These are phyloP conservation scores for Camelina hispida DNA, from an alignment of 345 rosid species.

Conservation along the genomic window DNA sequence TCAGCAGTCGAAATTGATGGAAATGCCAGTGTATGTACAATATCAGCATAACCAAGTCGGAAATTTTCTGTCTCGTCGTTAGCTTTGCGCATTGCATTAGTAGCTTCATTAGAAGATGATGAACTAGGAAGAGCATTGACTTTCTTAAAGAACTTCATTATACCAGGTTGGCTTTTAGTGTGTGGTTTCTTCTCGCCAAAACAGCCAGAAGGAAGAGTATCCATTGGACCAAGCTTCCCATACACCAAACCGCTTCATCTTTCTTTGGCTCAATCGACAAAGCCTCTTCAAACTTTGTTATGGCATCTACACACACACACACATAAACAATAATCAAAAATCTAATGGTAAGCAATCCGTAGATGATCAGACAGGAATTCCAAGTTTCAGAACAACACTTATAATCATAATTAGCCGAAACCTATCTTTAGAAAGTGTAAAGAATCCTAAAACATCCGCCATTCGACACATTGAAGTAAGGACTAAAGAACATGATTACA, in stretches of 20 bases:
- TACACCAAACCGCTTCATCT: constrained; percentile 82
- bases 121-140: constrained; percentile 47
- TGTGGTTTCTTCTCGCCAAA: constrained; percentile 67
- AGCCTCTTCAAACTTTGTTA: constrained; percentile 89
- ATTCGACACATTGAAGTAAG: too few species aligned
- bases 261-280: constrained; percentile 61
- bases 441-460: not conserved
- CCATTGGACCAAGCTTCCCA: constrained; percentile 71
- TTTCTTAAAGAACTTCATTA: constrained; percentile 89
- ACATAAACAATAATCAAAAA: too few species aligned
- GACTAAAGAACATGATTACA: not conserved
- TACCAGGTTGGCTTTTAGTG: constrained; percentile 76
- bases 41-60: constrained; percentile 40
- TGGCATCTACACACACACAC: constrained; percentile 74
- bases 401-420: not conserved
- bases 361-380: not conserved
- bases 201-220: constrained; percentile 68
- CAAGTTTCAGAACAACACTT: not conserved
- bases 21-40: constrained; percentile 71
- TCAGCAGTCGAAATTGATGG: constrained; percentile 93
- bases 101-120: constrained; percentile 48
- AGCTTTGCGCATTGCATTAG: constrained; percentile 28
- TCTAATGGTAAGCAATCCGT: not conserved
- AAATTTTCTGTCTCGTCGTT: constrained; percentile 30
- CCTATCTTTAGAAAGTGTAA: not conserved